phyloP scores from a whole-genome alignment of 2,329 filamentous ascomycete genomes.

The Aspergillus transmontanensis region DNA sequence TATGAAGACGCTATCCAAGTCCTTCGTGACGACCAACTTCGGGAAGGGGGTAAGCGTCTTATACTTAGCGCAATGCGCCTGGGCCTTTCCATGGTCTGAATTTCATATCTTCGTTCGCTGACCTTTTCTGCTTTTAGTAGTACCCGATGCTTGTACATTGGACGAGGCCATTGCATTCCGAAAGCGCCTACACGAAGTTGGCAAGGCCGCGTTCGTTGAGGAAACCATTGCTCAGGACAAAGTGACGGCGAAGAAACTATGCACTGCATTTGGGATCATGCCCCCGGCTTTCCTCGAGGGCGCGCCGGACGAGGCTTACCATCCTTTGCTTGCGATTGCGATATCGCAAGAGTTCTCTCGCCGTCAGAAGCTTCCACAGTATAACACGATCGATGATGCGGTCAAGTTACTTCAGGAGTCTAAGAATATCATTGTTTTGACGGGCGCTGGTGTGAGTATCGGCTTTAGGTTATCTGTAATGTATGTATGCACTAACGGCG shows the following conservation, averaged over 20 bases:
- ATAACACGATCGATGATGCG: conserved; percentile 87
- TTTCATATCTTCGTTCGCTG: neutral
- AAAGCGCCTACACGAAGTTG: conserved; percentile 71
- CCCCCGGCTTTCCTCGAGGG: conserved; percentile 75
- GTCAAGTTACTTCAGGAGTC: conserved; percentile 72
- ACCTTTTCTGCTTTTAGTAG: conserved; percentile 20
- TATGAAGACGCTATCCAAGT: conserved; percentile 66
- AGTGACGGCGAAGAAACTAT: conserved; percentile 78
- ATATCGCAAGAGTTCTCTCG: conserved; percentile 80
- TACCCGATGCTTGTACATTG: conserved; percentile 62
- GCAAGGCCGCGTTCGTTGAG: conserved; percentile 75
- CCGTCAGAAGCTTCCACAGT: conserved; percentile 74
- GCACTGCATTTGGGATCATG: conserved; percentile 80
- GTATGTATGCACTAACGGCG: conserved; percentile 7
- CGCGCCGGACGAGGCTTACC: conserved; percentile 72
- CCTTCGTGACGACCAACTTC: conserved; percentile 56
- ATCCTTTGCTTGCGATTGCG: conserved; percentile 72
- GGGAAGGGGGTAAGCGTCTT: conserved; percentile 49
- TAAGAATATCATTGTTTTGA: conserved; percentile 88
- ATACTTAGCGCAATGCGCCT: conserved; percentile 8
- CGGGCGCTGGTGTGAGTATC: conserved; percentile 72
- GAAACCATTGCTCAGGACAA: conserved; percentile 69
- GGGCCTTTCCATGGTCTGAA: conserved; percentile 17
- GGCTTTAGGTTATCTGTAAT: neutral
- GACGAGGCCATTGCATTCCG: conserved; percentile 71